A percentile compares a stretch with the other conserved stretches of the same genome.
Evolutionary conservation across 441 rosid species (phyloP).

Genomic region (Isatis lusitanica): DNA sequence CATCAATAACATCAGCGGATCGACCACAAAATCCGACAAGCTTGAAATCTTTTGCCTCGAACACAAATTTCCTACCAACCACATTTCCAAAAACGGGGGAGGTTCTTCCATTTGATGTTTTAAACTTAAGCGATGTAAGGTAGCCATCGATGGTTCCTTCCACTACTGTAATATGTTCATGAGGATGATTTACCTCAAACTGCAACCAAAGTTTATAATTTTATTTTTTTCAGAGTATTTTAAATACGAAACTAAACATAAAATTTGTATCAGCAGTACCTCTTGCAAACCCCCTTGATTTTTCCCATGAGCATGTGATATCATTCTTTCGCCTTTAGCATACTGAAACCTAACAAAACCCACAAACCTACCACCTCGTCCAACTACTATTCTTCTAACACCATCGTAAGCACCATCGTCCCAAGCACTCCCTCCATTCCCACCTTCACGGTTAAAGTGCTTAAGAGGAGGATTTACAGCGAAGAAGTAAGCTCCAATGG

Average conservation of each 20-base stretch:
- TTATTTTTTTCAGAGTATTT: no score
- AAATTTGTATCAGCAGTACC: neutral
- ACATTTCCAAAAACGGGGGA: conserved; percentile 27
- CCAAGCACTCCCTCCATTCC: conserved; percentile 30
- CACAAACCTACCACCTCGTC: conserved; percentile 8
- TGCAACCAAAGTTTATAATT: neutral
- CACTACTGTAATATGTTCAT: conserved; percentile 29
- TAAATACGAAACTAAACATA: neutral
- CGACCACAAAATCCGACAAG: conserved; percentile 33
- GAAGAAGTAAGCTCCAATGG: conserved; percentile 30
- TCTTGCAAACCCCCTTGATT: conserved; percentile 11
- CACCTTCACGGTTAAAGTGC: conserved; percentile 23
- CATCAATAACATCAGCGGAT: conserved; percentile 13
- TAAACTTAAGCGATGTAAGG: conserved; percentile 24
- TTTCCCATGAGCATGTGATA: conserved; percentile 30
- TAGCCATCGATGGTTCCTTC: conserved; percentile 29
- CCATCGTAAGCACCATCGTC: conserved; percentile 35
- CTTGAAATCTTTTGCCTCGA: conserved; percentile 16
- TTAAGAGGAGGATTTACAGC: conserved; percentile 5
- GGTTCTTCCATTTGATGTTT: conserved; percentile 29
- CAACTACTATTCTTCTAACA: conserved; percentile 26
- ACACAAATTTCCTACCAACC: conserved; percentile 22
- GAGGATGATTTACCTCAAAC: conserved; percentile 31
- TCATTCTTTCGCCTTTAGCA: conserved; percentile 6
- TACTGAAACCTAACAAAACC: conserved; percentile 29